Evolutionary conservation across 2,329 filamentous ascomycete species (phyloP).

Genomic region (Biscogniauxia sp.): DNA sequence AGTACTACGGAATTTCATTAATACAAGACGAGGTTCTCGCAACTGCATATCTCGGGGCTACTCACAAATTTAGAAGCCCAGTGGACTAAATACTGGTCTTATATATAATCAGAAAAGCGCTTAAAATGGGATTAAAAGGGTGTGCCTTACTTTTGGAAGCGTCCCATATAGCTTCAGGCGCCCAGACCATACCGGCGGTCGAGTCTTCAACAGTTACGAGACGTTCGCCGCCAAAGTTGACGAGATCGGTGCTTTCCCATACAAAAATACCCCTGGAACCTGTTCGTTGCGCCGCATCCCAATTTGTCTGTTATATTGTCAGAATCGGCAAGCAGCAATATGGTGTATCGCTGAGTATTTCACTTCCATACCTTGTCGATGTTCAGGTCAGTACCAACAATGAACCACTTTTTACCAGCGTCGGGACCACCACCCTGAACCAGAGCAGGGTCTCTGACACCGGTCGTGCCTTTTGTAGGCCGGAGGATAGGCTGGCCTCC

Average conservation of each 20-base stretch:
- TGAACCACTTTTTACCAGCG: conserved; percentile 52
- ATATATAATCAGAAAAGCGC: conserved; percentile 4
- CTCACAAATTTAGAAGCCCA: conserved; percentile 48
- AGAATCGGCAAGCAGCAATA: neutral
- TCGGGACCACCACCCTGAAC: conserved; percentile 46
- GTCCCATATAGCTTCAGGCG: conserved; percentile 55
- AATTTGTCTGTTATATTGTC: conserved; percentile 40
- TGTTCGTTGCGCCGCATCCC: conserved; percentile 50
- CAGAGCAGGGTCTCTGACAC: conserved; percentile 51
- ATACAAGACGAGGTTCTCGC: neutral
- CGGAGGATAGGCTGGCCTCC: conserved; percentile 45
- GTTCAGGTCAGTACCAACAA: conserved; percentile 53
- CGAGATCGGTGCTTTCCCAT: conserved; percentile 52
- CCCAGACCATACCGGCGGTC: conserved; percentile 59
- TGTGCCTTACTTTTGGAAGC: conserved; percentile 34
- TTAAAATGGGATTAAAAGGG: neutral
- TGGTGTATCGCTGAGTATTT: neutral
- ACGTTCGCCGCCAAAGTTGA: conserved; percentile 48
- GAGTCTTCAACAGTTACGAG: conserved; percentile 49
- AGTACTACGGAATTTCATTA: conserved; percentile 36
- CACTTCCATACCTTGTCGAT: conserved; percentile 40
- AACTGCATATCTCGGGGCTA: neutral
- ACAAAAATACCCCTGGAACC: conserved; percentile 53
- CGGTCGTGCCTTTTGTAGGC: conserved; percentile 49
- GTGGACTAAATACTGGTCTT: conserved; percentile 44